These are phyloP conservation scores for Rehmannia glutinosa DNA, from an alignment of 257 asterid species.

Conservation along the genomic window DNA sequence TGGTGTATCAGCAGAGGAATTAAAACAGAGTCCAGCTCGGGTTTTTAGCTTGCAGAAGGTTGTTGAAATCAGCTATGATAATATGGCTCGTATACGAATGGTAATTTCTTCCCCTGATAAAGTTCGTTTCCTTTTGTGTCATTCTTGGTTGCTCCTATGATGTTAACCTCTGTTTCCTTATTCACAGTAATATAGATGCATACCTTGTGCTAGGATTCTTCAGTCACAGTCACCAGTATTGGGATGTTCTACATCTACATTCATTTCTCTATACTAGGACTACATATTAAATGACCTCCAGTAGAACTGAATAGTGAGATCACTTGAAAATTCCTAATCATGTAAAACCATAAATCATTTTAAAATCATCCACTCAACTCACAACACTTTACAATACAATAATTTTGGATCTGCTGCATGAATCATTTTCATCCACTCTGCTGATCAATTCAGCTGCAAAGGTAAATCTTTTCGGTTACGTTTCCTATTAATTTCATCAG, in stretches of 20 bases:
- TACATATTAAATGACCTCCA: conserved; percentile 11
- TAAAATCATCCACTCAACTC: neutral
- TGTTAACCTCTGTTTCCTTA: neutral
- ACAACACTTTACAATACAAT: neutral
- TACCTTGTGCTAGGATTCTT: neutral
- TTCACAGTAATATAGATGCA: neutral
- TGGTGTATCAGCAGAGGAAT: conserved; percentile 89
- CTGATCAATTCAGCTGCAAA: neutral
- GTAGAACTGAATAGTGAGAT: conserved; percentile 5
- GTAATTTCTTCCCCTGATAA: conserved; percentile 47
- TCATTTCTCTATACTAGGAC: conserved; percentile 5
- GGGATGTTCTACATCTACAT: neutral
- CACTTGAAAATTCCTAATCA: neutral
- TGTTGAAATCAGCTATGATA: conserved; percentile 94
- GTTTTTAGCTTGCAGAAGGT: conserved; percentile 94
- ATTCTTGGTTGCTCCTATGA: conserved; percentile 3
- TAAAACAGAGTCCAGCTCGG: conserved; percentile 88
- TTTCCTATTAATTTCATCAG: neutral
- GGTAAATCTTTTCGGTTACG: neutral
- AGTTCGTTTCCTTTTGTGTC: conserved; percentile 3
- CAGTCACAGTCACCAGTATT: neutral
- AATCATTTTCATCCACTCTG: neutral
- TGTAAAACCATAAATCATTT: neutral
- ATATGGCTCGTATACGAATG: conserved; percentile 94
- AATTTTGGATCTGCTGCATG: neutral